phyloP scores from a whole-genome alignment of 257 asterid species.

The Rauvolfia tetraphylla region DNA sequence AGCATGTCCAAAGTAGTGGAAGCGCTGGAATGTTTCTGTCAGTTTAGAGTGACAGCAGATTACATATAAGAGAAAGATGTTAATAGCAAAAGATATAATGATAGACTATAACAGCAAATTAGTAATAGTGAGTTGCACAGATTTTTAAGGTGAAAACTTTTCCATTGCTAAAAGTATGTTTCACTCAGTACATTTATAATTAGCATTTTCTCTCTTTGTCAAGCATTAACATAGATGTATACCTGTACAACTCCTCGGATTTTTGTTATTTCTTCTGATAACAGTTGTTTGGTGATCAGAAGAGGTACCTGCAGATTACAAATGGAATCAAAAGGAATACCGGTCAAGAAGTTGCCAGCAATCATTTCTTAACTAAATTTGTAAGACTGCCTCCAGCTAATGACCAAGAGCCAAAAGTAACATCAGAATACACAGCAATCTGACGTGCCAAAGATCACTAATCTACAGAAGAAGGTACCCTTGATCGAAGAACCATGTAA shows the following conservation, averaged over 20 bases:
- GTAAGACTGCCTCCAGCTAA: not conserved
- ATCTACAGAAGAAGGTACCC: not conserved
- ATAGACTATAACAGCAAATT: not conserved
- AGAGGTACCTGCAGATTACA: constrained; percentile 75
- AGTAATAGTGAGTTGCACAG: not conserved
- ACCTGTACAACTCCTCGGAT: constrained; percentile 66
- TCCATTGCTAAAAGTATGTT: not conserved
- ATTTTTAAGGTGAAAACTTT: not conserved
- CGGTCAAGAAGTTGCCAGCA: constrained; percentile 4
- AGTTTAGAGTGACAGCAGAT: not conserved
- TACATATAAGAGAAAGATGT: not conserved
- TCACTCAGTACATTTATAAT: not conserved
- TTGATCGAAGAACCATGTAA: not conserved
- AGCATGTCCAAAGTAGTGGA: constrained; percentile 63
- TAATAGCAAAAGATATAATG: not conserved
- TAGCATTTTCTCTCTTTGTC: constrained; percentile 16
- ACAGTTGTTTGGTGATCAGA: constrained; percentile 52
- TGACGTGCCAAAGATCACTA: not conserved
- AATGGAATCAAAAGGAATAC: constrained; percentile 17
- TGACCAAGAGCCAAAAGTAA: not conserved
- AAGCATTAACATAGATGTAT: constrained; percentile 27
- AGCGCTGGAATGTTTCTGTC: constrained; percentile 56
- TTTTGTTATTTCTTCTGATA: constrained; percentile 68
- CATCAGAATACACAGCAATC: not conserved
- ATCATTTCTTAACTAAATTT: not conserved